Percentiles rank a stretch among this genome's conserved stretches.
Conservation (phyloP, 495 filamentous ascomycete genomes). For the Staphylotrichum longicolle region DNA sequence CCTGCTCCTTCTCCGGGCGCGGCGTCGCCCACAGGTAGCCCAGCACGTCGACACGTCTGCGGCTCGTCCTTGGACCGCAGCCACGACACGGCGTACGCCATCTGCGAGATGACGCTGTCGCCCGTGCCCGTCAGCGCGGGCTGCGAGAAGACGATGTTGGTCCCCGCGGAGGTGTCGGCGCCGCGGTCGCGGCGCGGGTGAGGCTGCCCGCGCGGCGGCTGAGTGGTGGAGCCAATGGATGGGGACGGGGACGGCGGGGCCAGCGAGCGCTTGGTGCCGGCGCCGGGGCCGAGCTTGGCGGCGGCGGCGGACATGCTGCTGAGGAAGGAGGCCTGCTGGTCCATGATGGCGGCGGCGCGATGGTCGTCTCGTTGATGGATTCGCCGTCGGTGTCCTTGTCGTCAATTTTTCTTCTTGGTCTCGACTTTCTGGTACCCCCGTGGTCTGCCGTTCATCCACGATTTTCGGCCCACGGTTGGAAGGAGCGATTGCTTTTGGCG, state of each 20-base stretch:
- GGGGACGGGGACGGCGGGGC: constrained; percentile 40
- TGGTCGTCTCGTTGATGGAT: constrained; percentile 14
- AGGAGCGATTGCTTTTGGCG: constrained; percentile 1
- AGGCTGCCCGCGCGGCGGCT: constrained; percentile 41
- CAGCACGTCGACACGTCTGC: constrained; percentile 71
- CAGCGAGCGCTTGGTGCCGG: constrained; percentile 45
- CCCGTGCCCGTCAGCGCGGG: constrained; percentile 74
- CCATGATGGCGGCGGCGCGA: constrained; percentile 45
- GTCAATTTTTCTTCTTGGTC: not conserved
- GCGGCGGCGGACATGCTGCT: constrained; percentile 48
- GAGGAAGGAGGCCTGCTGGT: constrained; percentile 50
- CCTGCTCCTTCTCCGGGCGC: constrained; percentile 42
- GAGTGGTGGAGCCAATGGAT: constrained; percentile 50
- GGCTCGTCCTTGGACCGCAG: constrained; percentile 74
- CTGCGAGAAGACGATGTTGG: constrained; percentile 66
- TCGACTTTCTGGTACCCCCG: not conserved
- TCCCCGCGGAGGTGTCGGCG: constrained; percentile 41
- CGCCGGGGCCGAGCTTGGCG: constrained; percentile 41
- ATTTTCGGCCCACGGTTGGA: not conserved
- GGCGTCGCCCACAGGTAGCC: constrained; percentile 70
- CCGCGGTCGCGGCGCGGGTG: constrained; percentile 50
- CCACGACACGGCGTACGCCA: constrained; percentile 77
- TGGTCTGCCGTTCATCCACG: constrained; percentile 1
- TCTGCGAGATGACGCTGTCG: constrained; percentile 75
- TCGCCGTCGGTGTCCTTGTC: not conserved